Percentiles rank a stretch among this genome's conserved stretches.
Conservation (phyloP, 495 filamentous ascomycete species). For the Clavariopsis aquatica region DNA sequence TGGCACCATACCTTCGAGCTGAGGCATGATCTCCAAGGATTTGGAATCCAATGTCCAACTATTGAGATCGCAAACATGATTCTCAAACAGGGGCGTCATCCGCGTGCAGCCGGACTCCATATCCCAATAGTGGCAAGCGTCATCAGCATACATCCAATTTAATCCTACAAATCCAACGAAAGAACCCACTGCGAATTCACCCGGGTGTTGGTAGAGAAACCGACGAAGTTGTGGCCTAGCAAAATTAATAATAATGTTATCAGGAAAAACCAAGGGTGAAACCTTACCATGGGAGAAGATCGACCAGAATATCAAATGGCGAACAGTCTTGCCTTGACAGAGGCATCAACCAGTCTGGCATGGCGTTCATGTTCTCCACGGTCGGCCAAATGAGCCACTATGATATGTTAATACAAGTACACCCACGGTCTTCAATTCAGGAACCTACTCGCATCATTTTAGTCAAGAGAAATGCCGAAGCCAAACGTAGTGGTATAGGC, state of each 20-base stretch:
- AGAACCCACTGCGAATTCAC: constrained; percentile 21
- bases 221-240: constrained; percentile 31
- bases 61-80: constrained; percentile 20
- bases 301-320: constrained; percentile 29
- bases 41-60: constrained; percentile 34
- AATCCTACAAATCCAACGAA: constrained; percentile 27
- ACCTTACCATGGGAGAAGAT: constrained; percentile 33
- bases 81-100: constrained; percentile 33
- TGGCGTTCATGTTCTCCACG: constrained; percentile 33
- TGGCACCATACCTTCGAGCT: constrained; percentile 28
- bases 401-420: not conserved
- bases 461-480: constrained; percentile 30
- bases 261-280: not conserved
- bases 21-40: constrained; percentile 29
- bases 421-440: not conserved
- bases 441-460: constrained; percentile 35
- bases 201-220: constrained; percentile 31
- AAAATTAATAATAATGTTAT: not conserved
- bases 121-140: constrained; percentile 36
- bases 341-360: constrained; percentile 38
- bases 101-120: constrained; percentile 25
- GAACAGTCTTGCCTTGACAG: constrained; percentile 26
- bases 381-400: constrained; percentile 38
- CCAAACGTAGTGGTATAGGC: constrained; percentile 26
- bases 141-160: constrained; percentile 30